Percentiles rank a stretch among this genome's conserved stretches.
Conservation (phyloP, 495 filamentous ascomycete species). For the Xylaria cubensis region DNA sequence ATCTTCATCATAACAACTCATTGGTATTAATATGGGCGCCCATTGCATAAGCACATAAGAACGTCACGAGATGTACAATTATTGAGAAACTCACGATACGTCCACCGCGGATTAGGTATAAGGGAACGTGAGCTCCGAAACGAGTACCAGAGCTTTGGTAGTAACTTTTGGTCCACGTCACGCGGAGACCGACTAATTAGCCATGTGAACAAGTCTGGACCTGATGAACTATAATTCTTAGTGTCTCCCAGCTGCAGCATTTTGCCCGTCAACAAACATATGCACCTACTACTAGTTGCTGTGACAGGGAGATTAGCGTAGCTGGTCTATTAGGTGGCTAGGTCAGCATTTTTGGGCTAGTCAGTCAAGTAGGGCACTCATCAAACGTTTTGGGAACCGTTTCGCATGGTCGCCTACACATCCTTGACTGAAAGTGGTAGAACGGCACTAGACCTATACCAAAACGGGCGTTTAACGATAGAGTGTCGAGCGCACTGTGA, state of each 20-base stretch:
- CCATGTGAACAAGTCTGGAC: constrained; percentile 9
- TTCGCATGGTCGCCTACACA: constrained; percentile 14
- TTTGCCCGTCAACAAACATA: constrained; percentile 9
- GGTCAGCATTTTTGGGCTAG: background rate
- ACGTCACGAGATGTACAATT: background rate
- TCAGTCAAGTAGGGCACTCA: constrained; percentile 3
- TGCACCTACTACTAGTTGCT: constrained; percentile 24
- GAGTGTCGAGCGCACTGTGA: constrained; percentile 6
- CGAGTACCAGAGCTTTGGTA: background rate
- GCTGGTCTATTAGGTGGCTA: constrained; percentile 3
- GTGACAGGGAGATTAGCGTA: background rate
- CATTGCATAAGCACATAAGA: background rate
- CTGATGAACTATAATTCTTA: constrained; percentile 2
- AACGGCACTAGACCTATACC: constrained; percentile 1
- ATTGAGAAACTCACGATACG: background rate
- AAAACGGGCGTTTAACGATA: background rate
- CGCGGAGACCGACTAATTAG: constrained; percentile 8
- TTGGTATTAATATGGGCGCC: background rate
- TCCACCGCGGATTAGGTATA: background rate
- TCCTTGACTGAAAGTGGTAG: constrained; percentile 21
- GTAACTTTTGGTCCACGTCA: background rate
- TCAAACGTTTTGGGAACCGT: constrained; percentile 27
- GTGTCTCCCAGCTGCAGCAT: constrained; percentile 7
- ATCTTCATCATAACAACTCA: background rate
- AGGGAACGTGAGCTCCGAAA: constrained; percentile 5